Base-by-base conservation (phyloP, 805 yeast genomes). In the Jamesozyma spencerorum region DNA sequence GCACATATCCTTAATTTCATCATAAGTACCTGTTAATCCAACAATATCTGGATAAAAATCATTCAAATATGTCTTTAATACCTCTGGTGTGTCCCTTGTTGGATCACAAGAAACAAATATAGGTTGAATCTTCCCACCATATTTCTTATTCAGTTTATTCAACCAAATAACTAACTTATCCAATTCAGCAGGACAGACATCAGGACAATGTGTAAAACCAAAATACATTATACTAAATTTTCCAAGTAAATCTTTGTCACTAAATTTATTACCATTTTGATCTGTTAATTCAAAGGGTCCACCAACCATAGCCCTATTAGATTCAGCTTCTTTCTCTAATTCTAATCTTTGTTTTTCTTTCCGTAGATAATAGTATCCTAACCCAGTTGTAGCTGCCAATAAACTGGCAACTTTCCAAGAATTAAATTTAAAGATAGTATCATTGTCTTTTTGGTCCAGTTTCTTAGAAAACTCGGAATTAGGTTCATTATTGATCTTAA, bases 161-260 rank as follows among this genome's bases (percentile, higher is more conserved):
- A 74, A 67, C 71, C 66, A 74, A 39, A 65, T 70, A 3, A 94
- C 86, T 56, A 92, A 70, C 57, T 88, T 85, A 60, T 90, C 98
- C 45, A 90, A 73, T 62, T 90, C 98, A 59, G 92, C 97, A 6
- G 98, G 98, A 62, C 98, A 90, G 38, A 90, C 86, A 63, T 90
- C 98, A 10, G 98, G 98, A 65, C 98, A 90, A 64, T 87, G 87
- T 3, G 95, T 83, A 68, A 90, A 90, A 0, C 98, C 98, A 64
- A 90, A 90, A 60, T 90, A 90, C 15, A 90, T 61, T 36, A 90
- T 67, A 14, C 86, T 75, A 62, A 86, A 92, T 58, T 76, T 81
- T 20, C 88, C 94, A 47, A 74, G 64, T 56, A 90, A 66, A 50
- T 88, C 73, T 45, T 84, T 68, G 19, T 85, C 77, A 1, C 97